Conservation (phyloP, 352 stramenopile genomes). For the Globisporangium takayamanum region DNA sequence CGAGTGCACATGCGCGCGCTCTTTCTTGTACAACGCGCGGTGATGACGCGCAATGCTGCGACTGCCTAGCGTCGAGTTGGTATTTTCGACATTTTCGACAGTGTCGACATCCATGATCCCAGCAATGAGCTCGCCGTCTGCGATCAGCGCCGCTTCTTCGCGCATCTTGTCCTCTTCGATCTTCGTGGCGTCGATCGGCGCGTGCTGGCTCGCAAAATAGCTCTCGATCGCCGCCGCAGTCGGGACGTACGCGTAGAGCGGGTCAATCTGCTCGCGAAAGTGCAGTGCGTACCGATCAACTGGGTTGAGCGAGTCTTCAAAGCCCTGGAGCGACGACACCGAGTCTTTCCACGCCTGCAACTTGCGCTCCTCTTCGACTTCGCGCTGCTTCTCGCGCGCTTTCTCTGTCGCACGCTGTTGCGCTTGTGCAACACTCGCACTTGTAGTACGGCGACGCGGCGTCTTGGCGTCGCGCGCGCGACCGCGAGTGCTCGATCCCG, state of each 20-base stretch:
- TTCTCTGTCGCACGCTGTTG: constrained; percentile 47
- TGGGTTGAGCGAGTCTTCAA: constrained; percentile 90
- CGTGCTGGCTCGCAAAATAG: constrained; percentile 22
- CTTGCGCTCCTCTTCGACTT: constrained; percentile 91
- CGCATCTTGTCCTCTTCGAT: constrained; percentile 58
- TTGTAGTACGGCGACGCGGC: background rate
- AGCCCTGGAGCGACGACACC: constrained; percentile 66
- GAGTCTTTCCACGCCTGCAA: constrained; percentile 84
- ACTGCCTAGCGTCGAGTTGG: background rate
- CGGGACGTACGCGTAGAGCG: constrained; percentile 73
- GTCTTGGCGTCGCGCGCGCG: constrained; percentile 13
- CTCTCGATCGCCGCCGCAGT: constrained; percentile 58
- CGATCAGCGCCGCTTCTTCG: constrained; percentile 52
- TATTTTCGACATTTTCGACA: constrained; percentile 1
- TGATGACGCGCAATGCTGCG: constrained; percentile 22
- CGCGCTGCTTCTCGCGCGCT: constrained; percentile 77
- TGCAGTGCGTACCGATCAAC: constrained; percentile 92
- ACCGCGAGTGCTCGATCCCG: background rate
- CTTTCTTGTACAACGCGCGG: constrained; percentile 46
- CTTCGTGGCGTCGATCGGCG: constrained; percentile 48
- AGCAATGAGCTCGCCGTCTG: constrained; percentile 63
- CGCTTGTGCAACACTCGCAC: constrained; percentile 3
- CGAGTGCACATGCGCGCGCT: constrained; percentile 49
- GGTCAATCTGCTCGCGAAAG: constrained; percentile 91
- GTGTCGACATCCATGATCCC: constrained; percentile 26